Evolutionary conservation across 2,329 filamentous ascomycete genomes (phyloP).

Genomic region (Aspergillus nomiae): DNA sequence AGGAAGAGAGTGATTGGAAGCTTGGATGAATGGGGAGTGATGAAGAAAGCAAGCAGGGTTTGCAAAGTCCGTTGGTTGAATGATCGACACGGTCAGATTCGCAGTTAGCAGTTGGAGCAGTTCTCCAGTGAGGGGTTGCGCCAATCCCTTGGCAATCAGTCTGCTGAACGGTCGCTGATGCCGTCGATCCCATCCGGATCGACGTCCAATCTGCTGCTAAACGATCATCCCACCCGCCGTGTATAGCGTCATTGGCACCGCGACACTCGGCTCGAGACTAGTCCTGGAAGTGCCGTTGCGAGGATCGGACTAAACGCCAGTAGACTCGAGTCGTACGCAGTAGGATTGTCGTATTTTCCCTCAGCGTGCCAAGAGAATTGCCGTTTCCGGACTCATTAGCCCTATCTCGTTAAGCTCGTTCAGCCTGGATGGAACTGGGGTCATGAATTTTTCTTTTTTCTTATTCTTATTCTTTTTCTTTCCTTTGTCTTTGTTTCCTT

Average conservation of each 20-base stretch:
- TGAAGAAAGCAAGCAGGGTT: slow-evolving; percentile 5
- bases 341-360: background rate
- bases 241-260: too few species aligned
- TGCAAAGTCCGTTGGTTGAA: background rate
- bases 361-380: background rate
- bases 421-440: too few species aligned
- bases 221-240: background rate
- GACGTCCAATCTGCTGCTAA: background rate
- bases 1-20: background rate
- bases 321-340: background rate
- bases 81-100: slow-evolving; percentile 5
- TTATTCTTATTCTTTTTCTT: too few species aligned
- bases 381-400: background rate
- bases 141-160: slow-evolving; percentile 5
- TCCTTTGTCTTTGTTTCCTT: background rate
- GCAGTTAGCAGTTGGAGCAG: background rate
- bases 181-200: background rate
- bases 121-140: slow-evolving; percentile 6
- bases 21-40: background rate
- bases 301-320: background rate
- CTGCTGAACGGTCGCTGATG: background rate
- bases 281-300: background rate
- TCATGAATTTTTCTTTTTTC: background rate
- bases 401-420: too few species aligned
- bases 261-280: too few species aligned